Evolutionary conservation across 2,329 filamentous ascomycete species (phyloP), one percentile per base, ranked within the genome.

Genomic region (Metarhizium anisopliae): DNA sequence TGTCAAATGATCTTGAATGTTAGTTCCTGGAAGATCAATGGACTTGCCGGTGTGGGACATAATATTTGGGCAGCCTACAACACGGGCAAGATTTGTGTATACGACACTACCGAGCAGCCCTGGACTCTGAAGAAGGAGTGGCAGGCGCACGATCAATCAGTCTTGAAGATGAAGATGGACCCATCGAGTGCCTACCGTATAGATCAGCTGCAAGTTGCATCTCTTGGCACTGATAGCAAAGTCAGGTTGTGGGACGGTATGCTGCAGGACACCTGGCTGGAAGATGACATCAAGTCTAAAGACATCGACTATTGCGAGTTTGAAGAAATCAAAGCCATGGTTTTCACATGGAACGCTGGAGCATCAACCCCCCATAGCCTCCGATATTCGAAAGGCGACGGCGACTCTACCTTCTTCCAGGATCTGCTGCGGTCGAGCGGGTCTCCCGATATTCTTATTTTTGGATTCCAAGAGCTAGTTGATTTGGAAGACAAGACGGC

Each of bases 401-500:
- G 81, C 54, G 90, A 95, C 64, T 81, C 82, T 11, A 78, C 79
- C 47, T 97, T 97, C 69, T 88, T 97, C 65, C 84, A 85, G 60
- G 84, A 93, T 56, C 79, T 95, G 16, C 77, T 99, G 30, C 82
- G 86, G 60, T 82, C 81, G n/a, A 85, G 87, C 59, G 81, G 86
- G 43, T 84, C 87, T 7, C 90, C 94, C 0, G 94, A 97, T 63
- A 91, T 99, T 52, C 74, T 97, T 2, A 83, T 97, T 1, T 99
- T 99, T 75, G 93, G 92, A 1, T 99, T 99, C 70, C 94, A 99
- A 70, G 94, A 99, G 71, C 79, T 99, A n/a, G 94, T 99, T 4
- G 94, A 99, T 66, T 77, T 99, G 7, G 94, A 99, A 69, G 90
- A 99, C 73, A 97, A 97, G 74, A 95, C 92, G 62, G 88, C 95